These are phyloP conservation scores for Emergomyces orientalis DNA, from an alignment of 2,329 filamentous ascomycete species.

Conservation along the genomic window DNA sequence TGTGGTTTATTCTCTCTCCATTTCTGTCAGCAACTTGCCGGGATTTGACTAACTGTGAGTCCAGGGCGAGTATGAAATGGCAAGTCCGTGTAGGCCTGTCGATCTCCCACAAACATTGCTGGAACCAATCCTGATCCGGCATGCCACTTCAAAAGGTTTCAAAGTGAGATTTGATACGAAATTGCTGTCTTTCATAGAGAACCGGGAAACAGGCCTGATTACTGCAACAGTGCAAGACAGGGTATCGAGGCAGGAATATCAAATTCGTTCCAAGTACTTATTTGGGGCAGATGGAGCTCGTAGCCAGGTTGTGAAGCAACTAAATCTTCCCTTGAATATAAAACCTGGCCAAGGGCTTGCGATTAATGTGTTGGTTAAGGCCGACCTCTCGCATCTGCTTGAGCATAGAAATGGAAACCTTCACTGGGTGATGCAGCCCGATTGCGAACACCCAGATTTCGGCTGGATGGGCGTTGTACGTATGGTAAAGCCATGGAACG, in stretches of 20 bases:
- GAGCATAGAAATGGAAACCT: constrained; percentile 48
- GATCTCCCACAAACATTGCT: constrained; percentile 44
- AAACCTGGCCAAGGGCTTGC: constrained; percentile 42
- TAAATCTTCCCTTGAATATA: constrained; percentile 40
- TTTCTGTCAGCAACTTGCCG: not conserved
- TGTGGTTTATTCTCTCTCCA: constrained; percentile 14
- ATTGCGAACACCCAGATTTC: constrained; percentile 43
- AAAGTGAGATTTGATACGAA: constrained; percentile 37
- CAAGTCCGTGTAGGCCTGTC: constrained; percentile 35
- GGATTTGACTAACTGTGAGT: not conserved
- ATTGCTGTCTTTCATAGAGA: constrained; percentile 28
- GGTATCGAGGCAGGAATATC: constrained; percentile 32
- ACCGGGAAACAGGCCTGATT: constrained; percentile 16
- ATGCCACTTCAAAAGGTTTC: constrained; percentile 36
- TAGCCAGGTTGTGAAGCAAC: constrained; percentile 39
- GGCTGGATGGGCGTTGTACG: constrained; percentile 44
- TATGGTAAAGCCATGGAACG: constrained; percentile 56
- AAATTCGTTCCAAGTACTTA: constrained; percentile 46
- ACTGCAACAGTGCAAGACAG: constrained; percentile 32
- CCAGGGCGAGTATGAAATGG: constrained; percentile 37
- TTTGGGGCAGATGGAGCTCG: constrained; percentile 51
- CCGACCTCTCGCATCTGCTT: constrained; percentile 44
- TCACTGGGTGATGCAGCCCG: constrained; percentile 52
- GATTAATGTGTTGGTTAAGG: constrained; percentile 42
- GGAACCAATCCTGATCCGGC: constrained; percentile 39